Percentiles rank a stretch among this genome's conserved stretches.
phyloP scores from a whole-genome alignment of 129 eudicot species.

The Solidago caesia region DNA sequence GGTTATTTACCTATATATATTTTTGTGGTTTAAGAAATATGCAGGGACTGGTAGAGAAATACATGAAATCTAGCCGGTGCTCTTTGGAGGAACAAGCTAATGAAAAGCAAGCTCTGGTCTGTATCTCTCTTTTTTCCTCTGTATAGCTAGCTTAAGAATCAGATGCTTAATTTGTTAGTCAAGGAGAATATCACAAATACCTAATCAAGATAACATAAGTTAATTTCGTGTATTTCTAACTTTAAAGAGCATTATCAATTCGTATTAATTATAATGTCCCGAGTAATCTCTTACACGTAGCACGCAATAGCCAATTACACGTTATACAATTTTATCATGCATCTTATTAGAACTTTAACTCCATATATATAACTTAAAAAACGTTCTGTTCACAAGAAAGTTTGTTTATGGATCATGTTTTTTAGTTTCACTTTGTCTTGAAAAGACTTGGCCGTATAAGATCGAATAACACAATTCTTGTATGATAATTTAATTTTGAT shows the following conservation, averaged over 20 bases:
- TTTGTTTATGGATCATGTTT: not conserved
- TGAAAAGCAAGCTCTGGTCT: constrained; percentile 60
- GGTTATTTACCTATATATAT: not conserved
- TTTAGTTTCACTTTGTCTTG: not conserved
- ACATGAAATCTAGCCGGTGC: constrained; percentile 52
- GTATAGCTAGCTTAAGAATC: constrained; percentile 14
- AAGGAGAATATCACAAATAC: constrained; percentile 22
- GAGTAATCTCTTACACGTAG: constrained; percentile 21
- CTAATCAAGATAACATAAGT: constrained; percentile 30
- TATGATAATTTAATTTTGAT: no score
- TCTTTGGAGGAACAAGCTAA: constrained; percentile 44
- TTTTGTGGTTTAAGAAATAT: constrained; percentile 56
- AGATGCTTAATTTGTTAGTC: constrained; percentile 28
- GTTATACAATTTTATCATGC: not conserved
- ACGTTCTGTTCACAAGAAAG: not conserved
- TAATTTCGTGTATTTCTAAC: constrained; percentile 3
- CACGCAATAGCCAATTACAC: constrained; percentile 15
- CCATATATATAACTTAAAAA: not conserved
- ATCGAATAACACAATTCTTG: no score
- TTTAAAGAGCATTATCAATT: constrained; percentile 25
- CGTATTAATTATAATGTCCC: not conserved
- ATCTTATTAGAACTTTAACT: not conserved
- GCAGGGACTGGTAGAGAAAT: constrained; percentile 78
- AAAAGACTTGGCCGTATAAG: not conserved
- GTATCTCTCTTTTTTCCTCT: constrained; percentile 19